Base-by-base conservation (phyloP, 495 filamentous ascomycete genomes). In the Penicillium waksmanii region DNA sequence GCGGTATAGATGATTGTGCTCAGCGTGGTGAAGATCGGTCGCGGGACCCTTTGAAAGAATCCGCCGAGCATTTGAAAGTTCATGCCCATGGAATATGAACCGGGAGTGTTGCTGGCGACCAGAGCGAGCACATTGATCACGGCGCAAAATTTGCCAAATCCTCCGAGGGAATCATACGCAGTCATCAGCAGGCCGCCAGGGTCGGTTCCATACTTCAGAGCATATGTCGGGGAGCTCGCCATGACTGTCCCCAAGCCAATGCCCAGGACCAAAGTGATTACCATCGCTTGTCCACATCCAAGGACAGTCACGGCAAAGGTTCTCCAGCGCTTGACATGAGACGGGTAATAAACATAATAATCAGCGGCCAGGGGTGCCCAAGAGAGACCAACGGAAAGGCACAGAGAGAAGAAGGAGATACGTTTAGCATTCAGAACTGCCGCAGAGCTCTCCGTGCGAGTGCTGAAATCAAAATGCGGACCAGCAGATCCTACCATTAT, bases 71-170 rank as follows among this genome's bases (percentile, higher is more conserved):
- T 83, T 66, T 94, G 91, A 56, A 93, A 80, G 27, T 87, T 87
- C 57, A 95, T 85, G 1, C 85, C 84, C 57, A 93, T 86, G 25
- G 86, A 85, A 69, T 92, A 93, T 0, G 84, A 83, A 0, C 87
- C 85, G 0, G 88, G 82, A 10, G 91, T 82, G 52, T 87, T 85
- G 68, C 90, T 92, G 2, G 86, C 81, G 18, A 92, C 84, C 27
- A 90, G 73, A 0, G 89, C 87, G 10, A 93, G 66, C 0, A 88
- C 86, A 33, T 89, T 81, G 31, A 93, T 69, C 13, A 90, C 84
- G 4, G 83, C 81, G 64, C 87, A 89, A 73, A 92, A 85, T 62
- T 84, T 87, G 15, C 89, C 89, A 58, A 93, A 90, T 0, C 72
- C 75, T 5, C 85, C 86, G 3, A 93, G 77, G 1, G 80, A 75